phyloP scores from a whole-genome alignment of 2,329 filamentous ascomycete species.

The Exophiala oligosperma region DNA sequence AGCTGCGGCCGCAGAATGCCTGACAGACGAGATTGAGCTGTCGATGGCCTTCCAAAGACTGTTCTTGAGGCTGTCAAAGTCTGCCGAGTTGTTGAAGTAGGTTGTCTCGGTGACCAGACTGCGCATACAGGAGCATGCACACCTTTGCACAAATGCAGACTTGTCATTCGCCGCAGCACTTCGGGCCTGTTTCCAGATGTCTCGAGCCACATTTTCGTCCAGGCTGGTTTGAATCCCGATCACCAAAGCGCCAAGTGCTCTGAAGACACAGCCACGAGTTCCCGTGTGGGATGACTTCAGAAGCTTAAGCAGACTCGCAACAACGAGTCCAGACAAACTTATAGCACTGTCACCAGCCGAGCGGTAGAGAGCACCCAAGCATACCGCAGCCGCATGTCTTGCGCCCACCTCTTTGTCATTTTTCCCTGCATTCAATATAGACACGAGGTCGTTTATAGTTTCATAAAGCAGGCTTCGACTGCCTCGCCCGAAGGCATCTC shows the following conservation, averaged over 20 bases:
- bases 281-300: conserved; percentile 83
- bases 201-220: conserved; percentile 81
- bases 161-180: conserved; percentile 77
- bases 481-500: conserved; percentile 77
- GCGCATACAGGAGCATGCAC: conserved; percentile 77
- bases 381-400: conserved; percentile 85
- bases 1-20: conserved; percentile 83
- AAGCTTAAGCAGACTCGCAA: conserved; percentile 71
- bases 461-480: conserved; percentile 92
- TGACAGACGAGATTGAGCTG: conserved; percentile 69
- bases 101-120: conserved; percentile 69
- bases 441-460: conserved; percentile 83
- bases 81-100: conserved; percentile 83
- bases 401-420: conserved; percentile 73
- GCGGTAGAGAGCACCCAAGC: conserved; percentile 84
- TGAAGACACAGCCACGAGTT: conserved; percentile 74
- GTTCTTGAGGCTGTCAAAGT: conserved; percentile 85
- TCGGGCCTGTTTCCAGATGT: conserved; percentile 90
- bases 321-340: conserved; percentile 73
- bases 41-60: conserved; percentile 86
- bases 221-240: conserved; percentile 73
- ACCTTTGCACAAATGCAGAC: conserved; percentile 74
- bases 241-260: conserved; percentile 72
- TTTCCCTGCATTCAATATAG: conserved; percentile 72
- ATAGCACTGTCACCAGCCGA: conserved; percentile 93